A percentile compares a stretch with the other conserved stretches of the same genome.
Evolutionary conservation across 179 eudicot genomes (phyloP).

Genomic region (Heliamphora pulchella): DNA sequence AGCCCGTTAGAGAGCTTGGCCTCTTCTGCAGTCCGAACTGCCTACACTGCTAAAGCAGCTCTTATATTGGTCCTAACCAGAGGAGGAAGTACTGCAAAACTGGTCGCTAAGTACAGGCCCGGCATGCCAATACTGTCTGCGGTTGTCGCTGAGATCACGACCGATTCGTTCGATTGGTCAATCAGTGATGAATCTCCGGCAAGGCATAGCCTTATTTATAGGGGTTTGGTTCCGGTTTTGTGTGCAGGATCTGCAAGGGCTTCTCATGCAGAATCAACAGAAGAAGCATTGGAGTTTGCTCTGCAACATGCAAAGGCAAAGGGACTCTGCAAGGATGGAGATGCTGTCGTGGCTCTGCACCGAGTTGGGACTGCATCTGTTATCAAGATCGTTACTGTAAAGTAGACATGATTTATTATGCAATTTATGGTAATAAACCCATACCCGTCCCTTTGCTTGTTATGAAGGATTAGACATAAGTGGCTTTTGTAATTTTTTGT

Average conservation of each 20-base stretch:
- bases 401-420: constrained; percentile 13
- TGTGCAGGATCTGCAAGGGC: constrained; percentile 34
- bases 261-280: constrained; percentile 35
- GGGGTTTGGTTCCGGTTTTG: constrained; percentile 36
- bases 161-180: constrained; percentile 35
- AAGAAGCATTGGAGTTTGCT: constrained; percentile 37
- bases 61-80: constrained; percentile 36
- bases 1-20: constrained; percentile 43
- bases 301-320: constrained; percentile 33
- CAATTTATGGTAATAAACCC: not conserved
- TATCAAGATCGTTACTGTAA: constrained; percentile 38
- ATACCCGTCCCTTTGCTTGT: not conserved
- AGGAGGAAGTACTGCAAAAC: constrained; percentile 41
- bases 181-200: constrained; percentile 43
- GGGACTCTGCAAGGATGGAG: constrained; percentile 38
- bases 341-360: constrained; percentile 39
- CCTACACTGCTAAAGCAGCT: constrained; percentile 27
- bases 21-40: constrained; percentile 41
- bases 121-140: constrained; percentile 36
- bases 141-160: constrained; percentile 38
- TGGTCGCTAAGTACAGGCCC: constrained; percentile 41
- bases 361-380: constrained; percentile 36
- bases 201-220: constrained; percentile 30
- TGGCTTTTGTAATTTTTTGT: not conserved
- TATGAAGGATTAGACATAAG: not conserved